Conservation (phyloP, 192 early-diverging fungal genomes). For the Nowakowskiella sp. region DNA sequence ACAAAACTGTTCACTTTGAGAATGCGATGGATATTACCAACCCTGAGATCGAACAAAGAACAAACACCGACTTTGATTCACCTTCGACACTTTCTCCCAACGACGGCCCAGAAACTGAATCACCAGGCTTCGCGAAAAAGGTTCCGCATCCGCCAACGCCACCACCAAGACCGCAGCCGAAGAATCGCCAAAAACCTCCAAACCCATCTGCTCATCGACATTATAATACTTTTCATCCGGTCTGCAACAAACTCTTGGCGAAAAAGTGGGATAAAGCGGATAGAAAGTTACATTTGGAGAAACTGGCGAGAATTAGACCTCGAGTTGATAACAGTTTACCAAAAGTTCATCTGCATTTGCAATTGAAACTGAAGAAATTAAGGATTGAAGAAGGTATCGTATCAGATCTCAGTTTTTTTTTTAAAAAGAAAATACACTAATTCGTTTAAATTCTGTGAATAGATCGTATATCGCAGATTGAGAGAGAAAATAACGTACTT, state of each 20-base stretch:
- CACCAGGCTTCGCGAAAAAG: too few relatives aligned
- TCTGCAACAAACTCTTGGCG: constrained; percentile 34
- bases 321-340: constrained; percentile 33
- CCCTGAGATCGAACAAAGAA: too few relatives aligned
- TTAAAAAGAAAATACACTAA: not conserved
- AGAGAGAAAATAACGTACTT: constrained; percentile 41
- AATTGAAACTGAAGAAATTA: constrained; percentile 33
- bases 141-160: too few relatives aligned
- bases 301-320: constrained; percentile 37
- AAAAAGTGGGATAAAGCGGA: constrained; percentile 44
- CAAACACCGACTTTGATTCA: too few relatives aligned
- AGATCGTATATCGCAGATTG: constrained; percentile 39
- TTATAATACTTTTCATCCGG: constrained; percentile 29
- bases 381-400: constrained; percentile 44
- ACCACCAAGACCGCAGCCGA: too few relatives aligned
- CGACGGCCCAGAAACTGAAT: too few relatives aligned
- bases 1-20: too few relatives aligned
- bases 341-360: constrained; percentile 38
- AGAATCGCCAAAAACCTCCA: not conserved
- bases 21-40: too few relatives aligned
- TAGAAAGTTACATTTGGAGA: constrained; percentile 27
- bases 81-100: too few relatives aligned
- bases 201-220: constrained; percentile 32
- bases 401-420: not conserved
- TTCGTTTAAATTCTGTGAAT: not conserved